Evolutionary conservation across 2,329 filamentous ascomycete species (phyloP), one percentile per base, ranked within the genome.

Genomic region (Fusarium bulbicola): DNA sequence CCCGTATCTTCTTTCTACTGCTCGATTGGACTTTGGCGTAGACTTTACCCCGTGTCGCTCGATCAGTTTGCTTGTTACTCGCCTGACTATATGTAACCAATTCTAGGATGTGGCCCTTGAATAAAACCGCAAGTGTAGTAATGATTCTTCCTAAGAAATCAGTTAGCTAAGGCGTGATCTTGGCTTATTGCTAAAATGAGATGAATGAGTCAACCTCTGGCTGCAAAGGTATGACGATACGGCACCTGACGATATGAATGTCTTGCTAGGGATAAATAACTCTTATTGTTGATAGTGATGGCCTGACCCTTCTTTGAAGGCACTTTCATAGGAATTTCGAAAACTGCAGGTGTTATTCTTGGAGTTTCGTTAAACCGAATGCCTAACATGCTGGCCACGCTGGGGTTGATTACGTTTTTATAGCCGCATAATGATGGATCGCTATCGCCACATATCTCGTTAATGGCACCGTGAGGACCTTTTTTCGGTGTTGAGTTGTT

Each of bases 321-420:
- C 9, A 89, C 87, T 59, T 85, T 87, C 82, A 96, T 96, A 34
- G 93, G 93, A 32, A 96, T 91, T 59, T 88, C 88, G 47, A 90
- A 84, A 24, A 94, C 91, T 0, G 93, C 90, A 5, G 93, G 92
- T 66, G 94, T 86, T 46, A 95, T 77, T 16, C 94, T 90, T 59
- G 96, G 85, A 42, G 92, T 91, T 83, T 96, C 93, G 78, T 94
- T 93, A 86, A 95, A 88, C 75, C 92, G 88, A 8, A 93, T 93
- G 24, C 92, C 93, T 15, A 92, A 83, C 86, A 93, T 91, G 67
- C 91, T 90, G 16, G 87, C 89, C 74, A 93, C 88, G 66, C 96
- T 86, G 14, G 87, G 84, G 47, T 89, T 90, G 70, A 95, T 86
- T 74, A 89, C 85, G 16, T 84, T 81, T 49, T 95, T 92, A 79